phyloP scores from a whole-genome alignment of 2,329 filamentous ascomycete species.

The Sporothrix luriei region DNA sequence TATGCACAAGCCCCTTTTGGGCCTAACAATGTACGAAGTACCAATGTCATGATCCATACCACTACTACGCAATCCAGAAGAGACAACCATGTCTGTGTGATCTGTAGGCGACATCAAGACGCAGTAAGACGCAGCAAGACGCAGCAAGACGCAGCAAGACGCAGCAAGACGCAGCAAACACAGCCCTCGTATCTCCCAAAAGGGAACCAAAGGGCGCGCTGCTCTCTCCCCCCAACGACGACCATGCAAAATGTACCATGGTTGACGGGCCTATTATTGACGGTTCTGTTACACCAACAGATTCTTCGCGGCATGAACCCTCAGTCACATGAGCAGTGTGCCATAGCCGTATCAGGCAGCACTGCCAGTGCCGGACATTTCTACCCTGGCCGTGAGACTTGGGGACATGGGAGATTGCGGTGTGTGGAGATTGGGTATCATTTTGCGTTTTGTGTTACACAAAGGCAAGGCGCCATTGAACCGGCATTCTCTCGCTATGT shows the following conservation, averaged over 20 bases:
- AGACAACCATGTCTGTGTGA: not conserved
- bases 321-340: slow-evolving; percentile 5
- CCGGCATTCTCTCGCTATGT: too few relatives aligned
- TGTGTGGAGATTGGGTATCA: not conserved
- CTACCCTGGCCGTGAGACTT: not conserved
- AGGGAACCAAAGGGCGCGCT: not conserved
- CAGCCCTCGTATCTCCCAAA: not conserved
- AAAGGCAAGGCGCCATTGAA: too few relatives aligned
- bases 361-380: not conserved
- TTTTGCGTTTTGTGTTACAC: not conserved
- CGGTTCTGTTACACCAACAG: not conserved
- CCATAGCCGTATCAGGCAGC: not conserved
- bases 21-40: too few relatives aligned
- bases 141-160: not conserved
- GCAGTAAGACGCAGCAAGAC: too few relatives aligned
- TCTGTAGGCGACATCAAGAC: too few relatives aligned
- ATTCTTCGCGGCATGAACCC: not conserved
- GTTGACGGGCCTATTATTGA: not conserved
- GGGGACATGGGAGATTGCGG: not conserved
- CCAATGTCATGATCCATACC: too few relatives aligned
- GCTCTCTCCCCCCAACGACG: too few relatives aligned
- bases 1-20: too few relatives aligned
- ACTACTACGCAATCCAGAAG: too few relatives aligned
- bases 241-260: not conserved
- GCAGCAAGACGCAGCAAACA: not conserved